Evolutionary conservation across 1,139 yeast genomes (phyloP).

Genomic region (Taphrina confusa): DNA sequence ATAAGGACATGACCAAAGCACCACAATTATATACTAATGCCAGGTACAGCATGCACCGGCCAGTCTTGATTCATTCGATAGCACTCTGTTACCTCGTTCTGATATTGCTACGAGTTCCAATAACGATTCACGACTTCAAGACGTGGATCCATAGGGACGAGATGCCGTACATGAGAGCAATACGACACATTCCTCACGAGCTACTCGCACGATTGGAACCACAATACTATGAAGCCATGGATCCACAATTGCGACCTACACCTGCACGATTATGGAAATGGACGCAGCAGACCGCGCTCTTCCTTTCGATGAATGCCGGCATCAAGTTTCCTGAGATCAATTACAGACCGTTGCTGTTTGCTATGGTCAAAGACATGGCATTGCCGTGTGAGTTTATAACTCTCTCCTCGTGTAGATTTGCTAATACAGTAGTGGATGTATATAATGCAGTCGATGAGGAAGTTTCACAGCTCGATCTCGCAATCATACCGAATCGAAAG

Average conservation of each 20-base stretch:
- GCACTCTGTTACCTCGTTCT: constrained; percentile 15
- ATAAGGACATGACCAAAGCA: neutral
- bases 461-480: neutral
- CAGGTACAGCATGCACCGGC: constrained; percentile 21
- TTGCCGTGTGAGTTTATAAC: constrained; percentile 13
- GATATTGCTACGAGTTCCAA: constrained; percentile 12
- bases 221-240: constrained; percentile 10
- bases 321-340: constrained; percentile 15
- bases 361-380: constrained; percentile 11
- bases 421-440: constrained; percentile 17
- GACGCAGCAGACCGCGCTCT: constrained; percentile 22
- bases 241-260: constrained; percentile 13
- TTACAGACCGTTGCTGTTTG: constrained; percentile 14
- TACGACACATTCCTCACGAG: constrained; percentile 1
- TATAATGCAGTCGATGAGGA: constrained; percentile 8
- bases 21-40: neutral
- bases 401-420: neutral
- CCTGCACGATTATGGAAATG: constrained; percentile 19
- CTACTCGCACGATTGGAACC: constrained; percentile 10
- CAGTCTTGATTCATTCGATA: constrained; percentile 10
- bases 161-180: constrained; percentile 17
- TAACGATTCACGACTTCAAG: constrained; percentile 24
- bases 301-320: neutral
- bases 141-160: constrained; percentile 15
- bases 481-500: neutral